phyloP scores from a whole-genome alignment of 768 basidiomycete genomes.

The Boletus patriciae region DNA sequence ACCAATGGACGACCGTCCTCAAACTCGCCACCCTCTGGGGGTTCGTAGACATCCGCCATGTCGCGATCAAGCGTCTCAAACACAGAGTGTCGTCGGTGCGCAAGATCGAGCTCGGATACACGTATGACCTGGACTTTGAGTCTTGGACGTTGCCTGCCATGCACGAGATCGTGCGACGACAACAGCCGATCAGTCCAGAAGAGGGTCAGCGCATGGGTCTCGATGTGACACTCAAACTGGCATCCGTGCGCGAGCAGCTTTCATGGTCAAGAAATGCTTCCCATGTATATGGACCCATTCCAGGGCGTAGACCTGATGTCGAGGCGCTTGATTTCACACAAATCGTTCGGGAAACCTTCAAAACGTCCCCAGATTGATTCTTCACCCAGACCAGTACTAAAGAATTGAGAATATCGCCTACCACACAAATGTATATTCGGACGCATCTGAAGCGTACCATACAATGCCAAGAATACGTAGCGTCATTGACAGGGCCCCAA shows the following conservation, averaged over 20 bases:
- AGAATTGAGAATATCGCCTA: not conserved
- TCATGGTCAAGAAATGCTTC: not conserved
- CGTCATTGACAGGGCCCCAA: not conserved
- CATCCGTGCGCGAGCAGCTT: constrained; percentile 11
- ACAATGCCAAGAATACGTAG: not conserved
- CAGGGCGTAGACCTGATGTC: not conserved
- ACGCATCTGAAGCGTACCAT: not conserved
- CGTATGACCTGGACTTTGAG: constrained; percentile 21
- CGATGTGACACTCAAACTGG: constrained; percentile 14
- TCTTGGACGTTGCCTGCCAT: constrained; percentile 41
- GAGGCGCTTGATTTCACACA: not conserved
- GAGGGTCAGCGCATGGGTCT: constrained; percentile 34
- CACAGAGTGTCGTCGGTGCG: constrained; percentile 27
- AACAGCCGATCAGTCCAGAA: constrained; percentile 10
- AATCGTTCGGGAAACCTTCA: not conserved
- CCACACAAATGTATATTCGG: not conserved
- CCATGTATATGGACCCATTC: not conserved
- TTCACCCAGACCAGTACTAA: not conserved
- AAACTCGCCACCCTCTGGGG: constrained; percentile 40
- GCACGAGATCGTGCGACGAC: constrained; percentile 27
- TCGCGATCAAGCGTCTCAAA: constrained; percentile 25
- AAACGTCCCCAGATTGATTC: not conserved
- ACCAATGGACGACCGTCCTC: constrained; percentile 40
- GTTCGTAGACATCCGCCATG: constrained; percentile 31
- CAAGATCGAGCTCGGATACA: constrained; percentile 34